Evolutionary conservation across 305 asterid species (phyloP).

Genomic region (Caryopteris hybrid): DNA sequence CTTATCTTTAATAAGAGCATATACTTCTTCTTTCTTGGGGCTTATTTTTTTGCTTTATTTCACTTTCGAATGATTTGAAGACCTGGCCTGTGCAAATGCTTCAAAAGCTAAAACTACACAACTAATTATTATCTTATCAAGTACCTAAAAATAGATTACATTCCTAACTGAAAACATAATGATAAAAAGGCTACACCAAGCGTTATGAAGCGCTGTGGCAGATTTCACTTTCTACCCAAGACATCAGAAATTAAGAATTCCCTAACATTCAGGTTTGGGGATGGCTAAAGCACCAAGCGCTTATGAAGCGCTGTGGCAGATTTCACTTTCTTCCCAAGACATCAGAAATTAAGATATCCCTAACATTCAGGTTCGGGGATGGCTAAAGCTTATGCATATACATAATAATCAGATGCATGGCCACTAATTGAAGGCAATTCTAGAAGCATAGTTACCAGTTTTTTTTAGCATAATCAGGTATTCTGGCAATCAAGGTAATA

Average conservation of each 20-base stretch:
- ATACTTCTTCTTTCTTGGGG: not conserved
- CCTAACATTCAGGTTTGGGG: not conserved
- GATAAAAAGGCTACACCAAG: not conserved
- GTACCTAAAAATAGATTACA: not conserved
- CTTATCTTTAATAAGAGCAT: not conserved
- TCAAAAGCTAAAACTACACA: not conserved
- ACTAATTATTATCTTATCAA: not conserved
- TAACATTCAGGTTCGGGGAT: not conserved
- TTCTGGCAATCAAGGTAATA: not conserved
- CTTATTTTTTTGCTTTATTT: not conserved
- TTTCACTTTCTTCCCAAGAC: not conserved
- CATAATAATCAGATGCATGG: not conserved
- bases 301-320: not conserved
- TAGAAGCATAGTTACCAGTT: not conserved
- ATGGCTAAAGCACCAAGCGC: not conserved
- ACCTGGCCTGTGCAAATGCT: not conserved
- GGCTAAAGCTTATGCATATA: not conserved
- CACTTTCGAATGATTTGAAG: slow-evolving; percentile 5
- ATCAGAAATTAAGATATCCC: not conserved
- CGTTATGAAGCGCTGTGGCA: not conserved
- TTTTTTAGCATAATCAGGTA: not conserved
- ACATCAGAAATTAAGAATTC: not conserved
- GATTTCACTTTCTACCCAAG: not conserved
- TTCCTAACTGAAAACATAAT: not conserved
- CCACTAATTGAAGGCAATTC: not conserved